Conservation (phyloP, 1,284 basidiomycete genomes). For the Ustilago bromivora region DNA sequence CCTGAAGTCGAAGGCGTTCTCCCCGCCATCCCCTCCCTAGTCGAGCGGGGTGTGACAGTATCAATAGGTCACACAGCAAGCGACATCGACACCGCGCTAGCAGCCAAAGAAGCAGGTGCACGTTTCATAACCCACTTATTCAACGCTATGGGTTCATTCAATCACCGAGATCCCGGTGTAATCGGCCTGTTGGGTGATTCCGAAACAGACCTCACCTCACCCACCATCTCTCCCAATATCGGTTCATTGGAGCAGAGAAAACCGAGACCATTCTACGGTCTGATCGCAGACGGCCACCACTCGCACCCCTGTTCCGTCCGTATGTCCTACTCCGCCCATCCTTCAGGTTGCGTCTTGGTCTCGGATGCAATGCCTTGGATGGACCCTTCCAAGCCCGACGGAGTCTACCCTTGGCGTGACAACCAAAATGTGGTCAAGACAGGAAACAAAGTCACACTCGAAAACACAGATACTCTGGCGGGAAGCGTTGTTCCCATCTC, state of each 20-base stretch:
- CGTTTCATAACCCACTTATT: constrained; percentile 89
- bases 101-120: constrained; percentile 79
- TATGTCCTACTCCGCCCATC: constrained; percentile 83
- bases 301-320: constrained; percentile 89
- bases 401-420: constrained; percentile 87
- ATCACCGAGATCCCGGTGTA: constrained; percentile 75
- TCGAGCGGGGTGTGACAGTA: constrained; percentile 79
- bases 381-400: constrained; percentile 84
- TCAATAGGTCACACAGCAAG: constrained; percentile 86
- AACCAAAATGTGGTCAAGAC: constrained; percentile 82
- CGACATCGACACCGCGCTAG: constrained; percentile 77
- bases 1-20: constrained; percentile 87
- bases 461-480: constrained; percentile 86
- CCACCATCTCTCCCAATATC: background rate
- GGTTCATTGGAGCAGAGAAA: background rate
- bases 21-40: constrained; percentile 76
- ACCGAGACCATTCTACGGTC: constrained; percentile 76
- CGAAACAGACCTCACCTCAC: constrained; percentile 23
- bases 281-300: constrained; percentile 91
- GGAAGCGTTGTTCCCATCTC: constrained; percentile 80
- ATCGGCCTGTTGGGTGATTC: constrained; percentile 85
- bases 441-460: constrained; percentile 82
- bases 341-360: constrained; percentile 85
- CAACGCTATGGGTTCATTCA: constrained; percentile 89
- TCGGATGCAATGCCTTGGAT: constrained; percentile 90